These are phyloP conservation scores for Hypoxylon sp. DNA, from an alignment of 2,329 filamentous ascomycete species.

Conservation along the genomic window DNA sequence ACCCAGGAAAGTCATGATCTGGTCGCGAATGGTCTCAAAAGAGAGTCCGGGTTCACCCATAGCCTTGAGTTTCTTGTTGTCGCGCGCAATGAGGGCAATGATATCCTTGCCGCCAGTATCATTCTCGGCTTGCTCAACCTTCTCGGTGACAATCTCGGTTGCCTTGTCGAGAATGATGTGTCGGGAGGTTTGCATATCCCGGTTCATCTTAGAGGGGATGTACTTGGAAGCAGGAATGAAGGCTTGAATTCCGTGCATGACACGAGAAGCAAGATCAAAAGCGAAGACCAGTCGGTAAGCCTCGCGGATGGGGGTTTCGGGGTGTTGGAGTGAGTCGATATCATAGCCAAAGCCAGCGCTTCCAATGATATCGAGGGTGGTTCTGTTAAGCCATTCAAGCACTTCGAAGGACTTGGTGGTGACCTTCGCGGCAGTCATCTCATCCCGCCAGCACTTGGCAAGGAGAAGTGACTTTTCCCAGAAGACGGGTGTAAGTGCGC, in stretches of 20 bases:
- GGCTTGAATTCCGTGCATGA: conserved; percentile 60
- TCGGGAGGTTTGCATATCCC: conserved; percentile 55
- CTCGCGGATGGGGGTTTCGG: conserved; percentile 56
- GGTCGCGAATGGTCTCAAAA: conserved; percentile 57
- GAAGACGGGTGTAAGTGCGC: conserved; percentile 57
- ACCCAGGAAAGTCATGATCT: conserved; percentile 60
- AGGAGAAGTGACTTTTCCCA: conserved; percentile 60
- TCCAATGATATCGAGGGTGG: conserved; percentile 62
- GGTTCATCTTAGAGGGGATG: conserved; percentile 58
- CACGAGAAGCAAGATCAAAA: conserved; percentile 56
- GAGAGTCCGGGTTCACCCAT: conserved; percentile 56
- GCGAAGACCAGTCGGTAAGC: conserved; percentile 61
- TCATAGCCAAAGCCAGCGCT: conserved; percentile 60
- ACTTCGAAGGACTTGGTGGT: conserved; percentile 56
- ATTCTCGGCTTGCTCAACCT: conserved; percentile 54
- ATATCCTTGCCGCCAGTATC: conserved; percentile 56
- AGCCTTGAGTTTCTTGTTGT: conserved; percentile 59
- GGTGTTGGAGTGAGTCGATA: conserved; percentile 58
- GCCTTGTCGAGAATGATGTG: conserved; percentile 56
- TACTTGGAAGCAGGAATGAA: conserved; percentile 59
- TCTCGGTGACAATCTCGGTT: conserved; percentile 56
- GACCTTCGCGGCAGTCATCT: conserved; percentile 52
- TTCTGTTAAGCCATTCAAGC: conserved; percentile 61
- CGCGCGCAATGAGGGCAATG: conserved; percentile 58
- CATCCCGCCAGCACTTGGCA: conserved; percentile 60